Conservation (phyloP, 306 rosid species). For the Inga leiocalycina region DNA sequence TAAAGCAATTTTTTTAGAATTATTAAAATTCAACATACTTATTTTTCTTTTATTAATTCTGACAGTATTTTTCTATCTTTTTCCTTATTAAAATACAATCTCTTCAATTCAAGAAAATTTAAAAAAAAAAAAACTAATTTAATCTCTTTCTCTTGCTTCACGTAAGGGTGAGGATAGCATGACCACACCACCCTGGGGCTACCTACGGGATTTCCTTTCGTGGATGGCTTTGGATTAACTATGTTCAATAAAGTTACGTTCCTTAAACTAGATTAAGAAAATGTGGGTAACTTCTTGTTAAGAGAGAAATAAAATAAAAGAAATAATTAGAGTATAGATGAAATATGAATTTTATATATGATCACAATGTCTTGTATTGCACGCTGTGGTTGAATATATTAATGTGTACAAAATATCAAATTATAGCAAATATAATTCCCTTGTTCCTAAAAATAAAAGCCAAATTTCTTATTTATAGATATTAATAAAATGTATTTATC, state of each 20-base stretch:
- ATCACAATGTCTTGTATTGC: not conserved
- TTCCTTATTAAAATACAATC: not conserved
- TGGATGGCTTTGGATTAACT: not conserved
- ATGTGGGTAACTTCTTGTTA: too few species aligned
- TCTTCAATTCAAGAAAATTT: not conserved
- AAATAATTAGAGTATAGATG: not conserved
- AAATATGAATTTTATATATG: not conserved
- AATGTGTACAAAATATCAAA: not conserved
- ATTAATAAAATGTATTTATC: too few species aligned
- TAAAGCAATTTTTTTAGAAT: too few species aligned
- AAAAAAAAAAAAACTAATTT: not conserved
- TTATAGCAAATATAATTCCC: too few species aligned
- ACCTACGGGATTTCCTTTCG: not conserved
- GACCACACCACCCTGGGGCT: not conserved
- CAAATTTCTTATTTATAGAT: too few species aligned
- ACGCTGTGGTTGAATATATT: not conserved
- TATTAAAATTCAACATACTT: too few species aligned
- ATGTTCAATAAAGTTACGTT: too few species aligned
- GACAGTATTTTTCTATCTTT: too few species aligned
- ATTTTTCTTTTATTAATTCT: too few species aligned
- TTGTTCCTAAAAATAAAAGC: not conserved
- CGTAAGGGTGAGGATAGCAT: not conserved
- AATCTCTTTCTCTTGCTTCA: not conserved
- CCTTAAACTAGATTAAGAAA: not conserved
- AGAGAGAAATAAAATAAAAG: not conserved